These are phyloP conservation scores for Pleurotus cornucopiae DNA, from an alignment of 768 basidiomycete species.

Conservation along the genomic window DNA sequence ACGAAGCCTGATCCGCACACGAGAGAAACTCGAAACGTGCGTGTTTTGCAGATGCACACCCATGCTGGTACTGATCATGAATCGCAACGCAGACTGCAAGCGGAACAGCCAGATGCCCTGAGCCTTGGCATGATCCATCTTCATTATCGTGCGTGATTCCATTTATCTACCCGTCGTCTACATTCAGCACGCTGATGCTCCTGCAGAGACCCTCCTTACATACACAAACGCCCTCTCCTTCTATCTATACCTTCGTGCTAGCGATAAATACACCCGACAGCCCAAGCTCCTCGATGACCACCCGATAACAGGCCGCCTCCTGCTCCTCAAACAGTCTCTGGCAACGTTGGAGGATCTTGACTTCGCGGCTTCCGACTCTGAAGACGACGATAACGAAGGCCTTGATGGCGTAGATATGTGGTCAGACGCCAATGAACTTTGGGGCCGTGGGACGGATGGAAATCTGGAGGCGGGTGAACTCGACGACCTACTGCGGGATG, in stretches of 20 bases:
- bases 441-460: conserved; percentile 27
- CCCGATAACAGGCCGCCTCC: conserved; percentile 71
- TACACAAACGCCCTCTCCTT: conserved; percentile 90
- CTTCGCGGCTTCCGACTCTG: conserved; percentile 51
- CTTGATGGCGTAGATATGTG: conserved; percentile 33
- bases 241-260: conserved; percentile 83
- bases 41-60: no score
- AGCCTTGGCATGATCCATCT: conserved; percentile 73
- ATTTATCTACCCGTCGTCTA: not conserved
- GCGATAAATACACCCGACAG: conserved; percentile 55
- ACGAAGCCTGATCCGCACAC: conserved; percentile 44
- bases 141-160: conserved; percentile 75
- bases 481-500: conserved; percentile 53
- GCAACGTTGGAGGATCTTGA: conserved; percentile 82
- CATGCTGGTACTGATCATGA: conserved; percentile 1
- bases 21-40: conserved; percentile 29
- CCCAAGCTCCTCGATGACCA: conserved; percentile 62
- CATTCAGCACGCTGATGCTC: not conserved
- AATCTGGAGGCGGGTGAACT: conserved; percentile 44
- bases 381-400: conserved; percentile 41
- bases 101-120: conserved; percentile 45
- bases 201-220: conserved; percentile 79
- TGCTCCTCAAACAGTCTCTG: conserved; percentile 80
- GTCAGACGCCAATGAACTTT: conserved; percentile 37
- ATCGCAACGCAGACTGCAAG: conserved; percentile 37